Base-by-base conservation (phyloP, 148 eudicot genomes). In the Limonium bicolor region DNA sequence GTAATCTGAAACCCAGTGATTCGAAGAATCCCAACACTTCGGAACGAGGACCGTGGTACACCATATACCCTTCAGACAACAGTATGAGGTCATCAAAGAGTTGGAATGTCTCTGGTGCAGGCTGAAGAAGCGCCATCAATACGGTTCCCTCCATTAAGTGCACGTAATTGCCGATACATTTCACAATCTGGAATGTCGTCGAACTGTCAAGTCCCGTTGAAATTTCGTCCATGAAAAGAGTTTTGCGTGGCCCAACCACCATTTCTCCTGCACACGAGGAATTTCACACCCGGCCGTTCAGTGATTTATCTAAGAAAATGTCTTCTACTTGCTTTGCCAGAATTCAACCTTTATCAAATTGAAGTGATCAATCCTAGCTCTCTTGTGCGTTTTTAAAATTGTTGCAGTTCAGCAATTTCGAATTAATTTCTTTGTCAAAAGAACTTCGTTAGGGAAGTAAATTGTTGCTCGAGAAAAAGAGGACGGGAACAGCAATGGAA, bases 121-220 rank as follows among this genome's bases (percentile, higher is more conserved):
- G 96, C 67, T 88, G 96, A 53, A 83, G 94, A 60, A 88, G 92
- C 50, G 96, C 83, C 83, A 83, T 77, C 33, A 83, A 42, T 21
- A 77, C 78, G 11, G 96, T 88, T 42, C 67, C 96, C 54, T 87
- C 86, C 80, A 83, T 79, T 32, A 60, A 66, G 54, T 80, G 96
- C 41, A 77, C 90, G 31, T 76, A 76, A 54, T 82, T 71, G 61
- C 67, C 41, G 27, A 69, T 7, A 56, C 86, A 87, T 55, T 87
- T 87, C 6, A 79, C 83, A 38, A 82, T 82, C 33, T 87, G 88
- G 59, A 48, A 79, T 18, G 96, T 82, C 8, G 96, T 82, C 30
- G 94, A 76, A 67, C 94, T 82, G 55, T 87, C 94, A 22, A 87
- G 74, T 18, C 86, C 96, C 30, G 90, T 79, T 25, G 94, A 79